A percentile compares a stretch with the other conserved stretches of the same genome.
These are phyloP conservation scores for Acanthochlamys bracteata DNA, from an alignment of 106 monocot genomes.

Conservation along the genomic window DNA sequence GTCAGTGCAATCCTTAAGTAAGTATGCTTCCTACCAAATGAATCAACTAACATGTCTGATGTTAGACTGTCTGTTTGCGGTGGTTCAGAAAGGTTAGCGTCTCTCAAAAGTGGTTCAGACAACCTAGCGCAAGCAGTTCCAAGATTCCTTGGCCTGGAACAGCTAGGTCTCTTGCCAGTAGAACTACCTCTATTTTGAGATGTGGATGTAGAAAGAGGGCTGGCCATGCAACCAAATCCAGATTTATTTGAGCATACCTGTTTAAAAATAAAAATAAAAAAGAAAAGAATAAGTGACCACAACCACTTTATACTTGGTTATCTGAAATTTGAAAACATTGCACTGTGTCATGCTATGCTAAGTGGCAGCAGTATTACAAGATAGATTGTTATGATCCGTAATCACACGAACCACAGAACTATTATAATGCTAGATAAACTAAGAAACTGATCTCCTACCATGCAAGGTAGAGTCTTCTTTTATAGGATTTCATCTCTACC, in stretches of 20 bases:
- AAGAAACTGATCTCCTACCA: too few species aligned
- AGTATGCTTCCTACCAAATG: constrained; percentile 79
- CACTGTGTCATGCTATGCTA: too few species aligned
- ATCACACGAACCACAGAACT: too few species aligned
- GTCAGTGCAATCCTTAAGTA: constrained; percentile 91
- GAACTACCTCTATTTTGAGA: neutral
- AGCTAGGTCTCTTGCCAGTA: constrained; percentile 13
- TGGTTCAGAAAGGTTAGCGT: constrained; percentile 26
- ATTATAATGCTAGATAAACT: too few species aligned
- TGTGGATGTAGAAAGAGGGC: constrained; percentile 1
- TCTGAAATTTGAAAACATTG: too few species aligned
- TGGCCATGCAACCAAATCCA: constrained; percentile 13
- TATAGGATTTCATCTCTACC: too few species aligned
- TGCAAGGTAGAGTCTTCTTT: too few species aligned
- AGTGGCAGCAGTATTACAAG: too few species aligned
- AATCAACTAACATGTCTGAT: constrained; percentile 76
- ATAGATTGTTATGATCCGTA: too few species aligned
- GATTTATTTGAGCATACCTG: constrained; percentile 22
- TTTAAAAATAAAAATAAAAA: neutral
- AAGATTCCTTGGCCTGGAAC: constrained; percentile 16
- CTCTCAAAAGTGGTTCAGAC: constrained; percentile 18
- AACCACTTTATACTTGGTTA: too few species aligned
- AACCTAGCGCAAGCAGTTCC: constrained; percentile 40
- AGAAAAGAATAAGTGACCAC: neutral
- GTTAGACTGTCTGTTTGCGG: constrained; percentile 14